phyloP scores from a whole-genome alignment of 2,329 filamentous ascomycete species.

The Claviceps maximensis region DNA sequence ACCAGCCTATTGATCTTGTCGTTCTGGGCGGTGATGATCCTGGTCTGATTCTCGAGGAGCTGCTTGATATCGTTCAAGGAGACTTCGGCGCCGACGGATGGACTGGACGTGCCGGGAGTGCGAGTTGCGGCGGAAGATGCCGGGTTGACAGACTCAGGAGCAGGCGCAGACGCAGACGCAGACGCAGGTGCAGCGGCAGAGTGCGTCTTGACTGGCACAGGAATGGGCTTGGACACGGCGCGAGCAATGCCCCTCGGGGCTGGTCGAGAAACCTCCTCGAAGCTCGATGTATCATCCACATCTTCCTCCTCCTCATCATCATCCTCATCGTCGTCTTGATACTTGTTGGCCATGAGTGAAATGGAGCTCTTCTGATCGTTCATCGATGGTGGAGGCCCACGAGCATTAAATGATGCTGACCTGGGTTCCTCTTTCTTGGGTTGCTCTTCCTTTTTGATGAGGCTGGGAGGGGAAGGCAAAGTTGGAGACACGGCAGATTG shows the following conservation, averaged over 20 bases:
- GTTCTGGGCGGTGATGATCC: constrained; percentile 64
- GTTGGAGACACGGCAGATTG: constrained; percentile 29
- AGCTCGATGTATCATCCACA: constrained; percentile 61
- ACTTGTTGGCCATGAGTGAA: constrained; percentile 72
- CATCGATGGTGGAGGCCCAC: constrained; percentile 50
- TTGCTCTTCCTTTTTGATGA: constrained; percentile 26
- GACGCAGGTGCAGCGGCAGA: constrained; percentile 11
- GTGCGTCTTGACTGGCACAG: too few relatives aligned
- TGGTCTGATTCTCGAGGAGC: constrained; percentile 63
- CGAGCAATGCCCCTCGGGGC: constrained; percentile 40
- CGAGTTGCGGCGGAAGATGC: constrained; percentile 20
- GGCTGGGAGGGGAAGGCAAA: constrained; percentile 10
- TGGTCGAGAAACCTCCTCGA: constrained; percentile 74
- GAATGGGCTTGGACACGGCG: constrained; percentile 27
- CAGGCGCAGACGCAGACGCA: constrained; percentile 9
- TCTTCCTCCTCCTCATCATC: constrained; percentile 48
- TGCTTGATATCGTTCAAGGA: constrained; percentile 66
- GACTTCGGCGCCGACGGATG: constrained; percentile 37
- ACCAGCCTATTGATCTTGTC: constrained; percentile 60
- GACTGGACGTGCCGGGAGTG: constrained; percentile 17
- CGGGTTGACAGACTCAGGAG: constrained; percentile 15
- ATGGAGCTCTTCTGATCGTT: constrained; percentile 82
- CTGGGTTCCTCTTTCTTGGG: constrained; percentile 26
- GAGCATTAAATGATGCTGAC: constrained; percentile 29
- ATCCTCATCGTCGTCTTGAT: constrained; percentile 59